phyloP scores from a whole-genome alignment of 768 basidiomycete species.

The Trametes maxima region DNA sequence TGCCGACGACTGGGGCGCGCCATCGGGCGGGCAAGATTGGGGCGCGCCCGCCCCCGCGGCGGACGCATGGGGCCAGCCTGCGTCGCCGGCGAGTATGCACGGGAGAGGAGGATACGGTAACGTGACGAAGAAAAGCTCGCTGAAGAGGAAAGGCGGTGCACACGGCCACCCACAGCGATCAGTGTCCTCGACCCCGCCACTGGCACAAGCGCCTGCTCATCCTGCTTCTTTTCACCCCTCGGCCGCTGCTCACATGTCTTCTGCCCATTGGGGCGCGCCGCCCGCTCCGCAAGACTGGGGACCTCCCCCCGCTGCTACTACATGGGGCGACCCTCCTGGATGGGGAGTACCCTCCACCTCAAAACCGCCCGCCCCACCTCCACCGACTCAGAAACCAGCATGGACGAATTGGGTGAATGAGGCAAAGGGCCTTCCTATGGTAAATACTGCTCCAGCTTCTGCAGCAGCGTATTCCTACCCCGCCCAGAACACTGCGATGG shows the following conservation, averaged over 20 bases:
- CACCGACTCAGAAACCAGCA: constrained; percentile 11
- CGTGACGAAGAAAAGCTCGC: constrained; percentile 1
- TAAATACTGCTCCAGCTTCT: constrained; percentile 15
- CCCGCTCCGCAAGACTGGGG: constrained; percentile 12
- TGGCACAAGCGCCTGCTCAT: constrained; percentile 12
- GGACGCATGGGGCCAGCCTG: constrained; percentile 7
- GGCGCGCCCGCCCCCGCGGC: not conserved
- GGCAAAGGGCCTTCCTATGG: constrained; percentile 19
- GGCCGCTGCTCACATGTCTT: constrained; percentile 12
- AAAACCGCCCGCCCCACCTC: constrained; percentile 6
- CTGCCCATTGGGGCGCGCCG: constrained; percentile 3
- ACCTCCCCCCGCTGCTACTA: not conserved
- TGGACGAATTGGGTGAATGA: constrained; percentile 27
- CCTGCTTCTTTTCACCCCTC: constrained; percentile 19
- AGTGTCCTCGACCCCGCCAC: not conserved
- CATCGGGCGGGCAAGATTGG: not conserved
- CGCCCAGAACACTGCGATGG: constrained; percentile 6
- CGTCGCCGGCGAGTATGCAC: constrained; percentile 1
- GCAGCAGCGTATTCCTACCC: constrained; percentile 3
- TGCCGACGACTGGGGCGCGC: constrained; percentile 5
- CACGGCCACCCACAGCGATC: constrained; percentile 9
- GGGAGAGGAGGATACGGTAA: not conserved
- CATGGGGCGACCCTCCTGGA: constrained; percentile 9
- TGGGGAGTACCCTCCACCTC: constrained; percentile 10
- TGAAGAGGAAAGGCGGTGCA: constrained; percentile 16